Evolutionary conservation across 2,329 filamentous ascomycete genomes (phyloP), one percentile per base, ranked within the genome.

Genomic region (Arthrinium phaeospermum): DNA sequence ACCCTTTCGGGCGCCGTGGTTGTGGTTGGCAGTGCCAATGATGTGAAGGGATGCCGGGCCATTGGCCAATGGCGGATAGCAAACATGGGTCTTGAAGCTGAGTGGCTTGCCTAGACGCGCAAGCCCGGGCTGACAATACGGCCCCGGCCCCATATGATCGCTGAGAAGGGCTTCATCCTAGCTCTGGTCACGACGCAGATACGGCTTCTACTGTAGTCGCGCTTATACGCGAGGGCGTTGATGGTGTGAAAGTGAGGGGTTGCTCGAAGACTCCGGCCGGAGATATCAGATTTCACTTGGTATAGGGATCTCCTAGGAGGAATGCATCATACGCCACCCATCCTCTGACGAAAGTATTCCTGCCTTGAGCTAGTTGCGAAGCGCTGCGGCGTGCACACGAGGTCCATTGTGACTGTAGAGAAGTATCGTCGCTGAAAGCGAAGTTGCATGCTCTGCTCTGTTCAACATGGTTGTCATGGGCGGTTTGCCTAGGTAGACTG

Each of bases 41-140:
- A 64, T 34, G 57, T 64, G 57, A 64, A 64, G 57, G 19, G 12
- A 6, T n/a, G n/a, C 34, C 30, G 19, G 22, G 10, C 30, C 57
- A 64, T 64, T 64, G 57, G n/a, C 57, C 57, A 64, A 64, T 64
- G 57, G 30, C 57, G 57, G 19, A 34, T 64, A n/a, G 57, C 34
- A n/a, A 41, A 41, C 57, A 64, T 64, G 57, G 57, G n/a, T 64
- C 57, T n/a, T 22, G 8, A 41, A 41, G 57, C 8, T 64, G 34
- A 37, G 57, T 64, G 57, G 57, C 57, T 64, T 64, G 57, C 57
- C 4, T n/a, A 41, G 57, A 64, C 57, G 57, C 34, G 57, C 57
- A 41, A 41, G 57, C 12, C 34, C 16, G 12, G 34, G 19, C 30
- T n/a, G 57, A 64, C 41, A n/a, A 41, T 3, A 64, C 41, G 22